A percentile compares a stretch with the other conserved stretches of the same genome.
Evolutionary conservation across 2,329 filamentous ascomycete genomes (phyloP).

Genomic region (Verticillium nubilum): DNA sequence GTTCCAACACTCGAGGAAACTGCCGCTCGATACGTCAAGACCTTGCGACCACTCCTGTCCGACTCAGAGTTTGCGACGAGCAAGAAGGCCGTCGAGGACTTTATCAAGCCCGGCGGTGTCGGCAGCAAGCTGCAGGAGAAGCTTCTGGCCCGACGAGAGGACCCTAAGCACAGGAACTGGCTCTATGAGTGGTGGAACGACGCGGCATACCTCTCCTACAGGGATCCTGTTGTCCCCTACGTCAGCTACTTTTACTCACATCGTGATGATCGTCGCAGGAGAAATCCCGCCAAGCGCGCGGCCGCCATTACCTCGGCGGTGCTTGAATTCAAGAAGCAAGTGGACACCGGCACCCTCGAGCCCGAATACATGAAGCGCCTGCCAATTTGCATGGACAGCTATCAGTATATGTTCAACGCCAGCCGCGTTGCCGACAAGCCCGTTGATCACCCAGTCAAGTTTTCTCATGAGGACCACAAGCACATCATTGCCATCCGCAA

Average conservation of each 20-base stretch:
- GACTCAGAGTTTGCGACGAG: constrained; percentile 64
- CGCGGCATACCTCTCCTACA: constrained; percentile 84
- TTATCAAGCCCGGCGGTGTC: constrained; percentile 78
- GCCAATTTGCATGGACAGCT: constrained; percentile 97
- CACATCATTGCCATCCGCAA: constrained; percentile 89
- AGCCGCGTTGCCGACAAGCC: constrained; percentile 79
- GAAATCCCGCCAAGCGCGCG: constrained; percentile 86
- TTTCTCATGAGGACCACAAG: constrained; percentile 66
- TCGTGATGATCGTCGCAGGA: constrained; percentile 81
- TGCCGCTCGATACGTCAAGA: constrained; percentile 72
- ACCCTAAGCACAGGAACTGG: constrained; percentile 87
- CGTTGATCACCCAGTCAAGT: constrained; percentile 80
- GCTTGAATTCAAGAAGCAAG: constrained; percentile 91
- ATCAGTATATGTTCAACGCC: constrained; percentile 98
- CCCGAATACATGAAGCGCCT: constrained; percentile 98
- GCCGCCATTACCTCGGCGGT: constrained; percentile 82
- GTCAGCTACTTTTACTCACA: constrained; percentile 99
- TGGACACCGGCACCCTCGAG: constrained; percentile 77
- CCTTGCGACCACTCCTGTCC: constrained; percentile 68
- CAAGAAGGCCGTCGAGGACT: constrained; percentile 80
- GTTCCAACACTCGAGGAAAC: constrained; percentile 82
- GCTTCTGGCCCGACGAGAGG: constrained; percentile 70
- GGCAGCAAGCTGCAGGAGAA: constrained; percentile 85
- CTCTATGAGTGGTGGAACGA: constrained; percentile 98
- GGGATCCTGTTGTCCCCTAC: constrained; percentile 94